Conservation (phyloP, 2,329 filamentous ascomycete species). For the Zymoseptoria passerinii region DNA sequence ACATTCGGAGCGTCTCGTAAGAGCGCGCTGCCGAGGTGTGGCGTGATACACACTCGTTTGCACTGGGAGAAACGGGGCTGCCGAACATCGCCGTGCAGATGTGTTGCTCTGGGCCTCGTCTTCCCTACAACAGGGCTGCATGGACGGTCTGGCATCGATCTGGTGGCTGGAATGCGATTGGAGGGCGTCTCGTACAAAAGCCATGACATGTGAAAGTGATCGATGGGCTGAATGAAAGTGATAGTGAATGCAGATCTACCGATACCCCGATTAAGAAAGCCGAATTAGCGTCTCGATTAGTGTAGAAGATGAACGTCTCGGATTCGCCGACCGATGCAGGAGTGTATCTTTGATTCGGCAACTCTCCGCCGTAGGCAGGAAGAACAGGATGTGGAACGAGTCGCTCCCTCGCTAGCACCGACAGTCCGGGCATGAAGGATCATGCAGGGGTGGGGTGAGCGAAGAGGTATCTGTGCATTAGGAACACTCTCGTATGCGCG, state of each 20-base stretch:
- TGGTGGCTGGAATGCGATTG: background rate
- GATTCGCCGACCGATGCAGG: background rate
- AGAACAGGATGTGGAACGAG: background rate
- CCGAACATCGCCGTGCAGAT: background rate
- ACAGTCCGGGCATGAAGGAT: background rate
- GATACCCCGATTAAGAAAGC: background rate
- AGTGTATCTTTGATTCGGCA: background rate
- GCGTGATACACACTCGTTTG: background rate
- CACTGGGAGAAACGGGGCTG: background rate
- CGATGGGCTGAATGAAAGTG: background rate
- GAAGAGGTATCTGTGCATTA: background rate
- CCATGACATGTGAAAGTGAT: background rate
- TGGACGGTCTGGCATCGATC: background rate
- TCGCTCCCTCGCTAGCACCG: background rate
- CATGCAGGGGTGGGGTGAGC: background rate
- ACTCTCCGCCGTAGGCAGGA: background rate
- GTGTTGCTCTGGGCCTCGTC: background rate
- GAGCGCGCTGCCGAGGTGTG: background rate
- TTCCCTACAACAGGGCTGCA: background rate
- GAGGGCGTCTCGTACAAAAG: background rate
- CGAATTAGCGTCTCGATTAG: background rate
- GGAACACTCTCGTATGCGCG: background rate
- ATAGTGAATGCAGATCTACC: background rate
- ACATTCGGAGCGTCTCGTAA: constrained; percentile 11
- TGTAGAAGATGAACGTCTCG: background rate